Base-by-base conservation (phyloP, 352 stramenopile genomes). In the Phytophthora podocarpi region DNA sequence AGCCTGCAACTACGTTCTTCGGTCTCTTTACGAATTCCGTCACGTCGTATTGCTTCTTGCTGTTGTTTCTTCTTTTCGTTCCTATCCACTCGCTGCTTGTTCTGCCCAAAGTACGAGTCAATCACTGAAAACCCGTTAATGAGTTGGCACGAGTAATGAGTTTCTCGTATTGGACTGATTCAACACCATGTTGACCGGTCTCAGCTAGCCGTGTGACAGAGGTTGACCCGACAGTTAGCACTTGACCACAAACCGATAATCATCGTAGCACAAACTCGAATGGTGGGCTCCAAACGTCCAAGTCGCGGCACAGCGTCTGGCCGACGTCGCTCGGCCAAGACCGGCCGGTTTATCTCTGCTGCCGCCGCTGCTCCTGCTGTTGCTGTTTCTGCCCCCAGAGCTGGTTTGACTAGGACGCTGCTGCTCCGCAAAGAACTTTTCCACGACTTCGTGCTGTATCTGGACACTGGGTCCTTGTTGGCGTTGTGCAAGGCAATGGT, bases 11-110 rank as follows among this genome's bases (percentile, higher is more conserved):
- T 66, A 8, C 67, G 57, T 0, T 69, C 61, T 11, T 65, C 12
- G 2, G 64, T 74, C 30, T 68, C 77, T 42, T 69, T 60, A 16
- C 62, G 61, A 43, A 73, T 76, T 4, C 52, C 24, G 12, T 61
- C 34, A 20, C 46, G 67, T 4, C 56, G 48, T 39, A 53, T 40
- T n/a, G 61, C 21, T 40, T 76, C 43, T 27, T 74, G 46, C n/a
- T 74, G 45, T 16, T 59, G 59, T 11, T 60, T 59, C 27, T 64
- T 71, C 8, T 55, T 35, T 2, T 71, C 35, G 7, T 69, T 39
- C 12, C 53, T 63, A 24, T 62, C 41, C 10, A 57, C 46, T 32
- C 71, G 68, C 42, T 63, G 48, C 5, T 72, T 76, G 20, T 67
- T 59, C 71, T 79, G 16, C 3, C 47, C 35, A 34, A 27, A 34